Evolutionary conservation across 352 stramenopile species (phyloP).

Genomic region (Elongisporangium senticosum): DNA sequence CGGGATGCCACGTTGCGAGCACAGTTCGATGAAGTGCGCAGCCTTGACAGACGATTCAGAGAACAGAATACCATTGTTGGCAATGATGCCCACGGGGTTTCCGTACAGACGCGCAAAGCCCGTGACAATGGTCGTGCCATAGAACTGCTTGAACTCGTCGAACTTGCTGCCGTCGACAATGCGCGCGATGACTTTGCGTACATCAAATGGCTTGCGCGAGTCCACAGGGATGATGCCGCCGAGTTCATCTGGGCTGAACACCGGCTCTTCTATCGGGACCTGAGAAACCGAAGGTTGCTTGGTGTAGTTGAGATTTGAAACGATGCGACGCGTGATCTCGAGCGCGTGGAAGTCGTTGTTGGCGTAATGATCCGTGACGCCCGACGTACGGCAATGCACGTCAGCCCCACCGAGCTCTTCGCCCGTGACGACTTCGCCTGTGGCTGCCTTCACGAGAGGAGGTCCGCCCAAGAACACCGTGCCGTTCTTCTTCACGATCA

Average conservation of each 20-base stretch:
- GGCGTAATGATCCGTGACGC: slow-evolving; percentile 96
- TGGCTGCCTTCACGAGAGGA: slow-evolving; percentile 97
- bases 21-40: slow-evolving; percentile 98
- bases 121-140: slow-evolving; percentile 96
- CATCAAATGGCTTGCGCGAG: slow-evolving; percentile 93
- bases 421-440: slow-evolving; percentile 93
- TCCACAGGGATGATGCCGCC: slow-evolving; percentile 92
- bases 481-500: slow-evolving; percentile 96
- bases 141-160: slow-evolving; percentile 97
- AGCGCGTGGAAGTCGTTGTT: slow-evolving; percentile 95
- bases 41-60: slow-evolving; percentile 91
- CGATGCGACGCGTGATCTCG: slow-evolving; percentile 86
- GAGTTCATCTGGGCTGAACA: slow-evolving; percentile 91
- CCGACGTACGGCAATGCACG: slow-evolving; percentile 88
- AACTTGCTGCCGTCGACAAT: slow-evolving; percentile 96
- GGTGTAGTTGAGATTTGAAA: slow-evolving; percentile 88
- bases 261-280: slow-evolving; percentile 87
- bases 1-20: slow-evolving; percentile 93
- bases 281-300: slow-evolving; percentile 33
- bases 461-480: slow-evolving; percentile 97
- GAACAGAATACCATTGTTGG: slow-evolving; percentile 98
- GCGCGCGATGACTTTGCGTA: slow-evolving; percentile 93
- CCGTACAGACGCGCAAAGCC: slow-evolving; percentile 96
- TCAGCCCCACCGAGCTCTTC: slow-evolving; percentile 95
- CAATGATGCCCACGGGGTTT: slow-evolving; percentile 94